phyloP scores from a whole-genome alignment of 495 filamentous ascomycete genomes.

The Hypoxylon rickii region DNA sequence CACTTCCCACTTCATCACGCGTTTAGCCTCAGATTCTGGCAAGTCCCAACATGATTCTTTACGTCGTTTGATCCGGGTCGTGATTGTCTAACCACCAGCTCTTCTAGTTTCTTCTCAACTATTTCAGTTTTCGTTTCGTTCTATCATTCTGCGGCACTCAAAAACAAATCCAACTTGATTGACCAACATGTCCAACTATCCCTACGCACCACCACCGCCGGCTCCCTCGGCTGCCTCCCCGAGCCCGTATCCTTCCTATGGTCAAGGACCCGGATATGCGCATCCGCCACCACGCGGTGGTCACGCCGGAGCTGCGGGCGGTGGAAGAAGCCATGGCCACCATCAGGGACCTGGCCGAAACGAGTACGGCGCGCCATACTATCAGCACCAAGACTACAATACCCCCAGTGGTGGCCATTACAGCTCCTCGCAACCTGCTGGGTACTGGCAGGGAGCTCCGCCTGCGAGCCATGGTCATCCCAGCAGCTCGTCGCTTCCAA shows the following conservation, averaged over 20 bases:
- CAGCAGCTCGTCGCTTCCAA: slow-evolving; percentile 44
- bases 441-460: slow-evolving; percentile 43
- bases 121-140: slow-evolving; percentile 1
- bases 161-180: background rate
- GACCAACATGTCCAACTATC: slow-evolving; percentile 50
- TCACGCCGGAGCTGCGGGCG: slow-evolving; percentile 24
- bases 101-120: background rate
- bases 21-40: too few species aligned
- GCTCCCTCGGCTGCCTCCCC: slow-evolving; percentile 52
- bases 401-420: slow-evolving; percentile 33
- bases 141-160: slow-evolving; percentile 4
- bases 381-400: slow-evolving; percentile 35
- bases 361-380: slow-evolving; percentile 30
- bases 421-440: slow-evolving; percentile 38
- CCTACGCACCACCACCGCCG: slow-evolving; percentile 59
- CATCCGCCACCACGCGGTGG: slow-evolving; percentile 32
- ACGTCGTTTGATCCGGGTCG: too few species aligned
- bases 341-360: slow-evolving; percentile 33
- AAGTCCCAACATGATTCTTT: too few species aligned
- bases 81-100: too few species aligned
- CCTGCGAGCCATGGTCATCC: slow-evolving; percentile 41
- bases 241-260: slow-evolving; percentile 43
- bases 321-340: slow-evolving; percentile 35
- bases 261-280: slow-evolving; percentile 40
- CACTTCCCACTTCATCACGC: background rate